Evolutionary conservation across 176 grass and related monocot species (phyloP).

Genomic region (Triticum monococcum): DNA sequence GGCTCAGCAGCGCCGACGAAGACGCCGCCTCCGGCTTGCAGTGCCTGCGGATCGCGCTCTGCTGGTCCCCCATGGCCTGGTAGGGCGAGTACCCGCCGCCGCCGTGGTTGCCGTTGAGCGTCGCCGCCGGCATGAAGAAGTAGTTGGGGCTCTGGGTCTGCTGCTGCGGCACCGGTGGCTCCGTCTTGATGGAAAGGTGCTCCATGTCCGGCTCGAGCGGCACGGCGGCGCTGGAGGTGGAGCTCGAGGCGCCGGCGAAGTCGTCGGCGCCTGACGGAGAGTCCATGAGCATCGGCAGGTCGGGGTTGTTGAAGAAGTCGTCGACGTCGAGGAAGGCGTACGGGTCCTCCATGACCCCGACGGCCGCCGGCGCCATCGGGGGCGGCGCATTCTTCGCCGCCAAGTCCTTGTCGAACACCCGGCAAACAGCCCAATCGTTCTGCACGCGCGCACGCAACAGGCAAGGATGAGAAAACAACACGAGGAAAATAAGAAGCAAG

Average conservation of each 20-base stretch:
- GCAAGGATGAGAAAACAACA: slow-evolving; percentile 7
- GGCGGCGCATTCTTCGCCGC: slow-evolving; percentile 35
- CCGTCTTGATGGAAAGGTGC: slow-evolving; percentile 16
- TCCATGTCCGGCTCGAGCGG: background rate
- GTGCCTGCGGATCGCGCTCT: slow-evolving; percentile 47
- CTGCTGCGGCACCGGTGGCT: background rate
- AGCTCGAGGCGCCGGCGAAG: background rate
- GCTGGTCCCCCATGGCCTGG: background rate
- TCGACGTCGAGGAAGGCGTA: slow-evolving; percentile 14
- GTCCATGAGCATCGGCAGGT: slow-evolving; percentile 55
- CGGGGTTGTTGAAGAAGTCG: slow-evolving; percentile 22
- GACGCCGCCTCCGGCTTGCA: slow-evolving; percentile 20
- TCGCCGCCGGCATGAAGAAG: slow-evolving; percentile 25
- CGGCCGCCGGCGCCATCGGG: background rate
- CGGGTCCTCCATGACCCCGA: slow-evolving; percentile 11
- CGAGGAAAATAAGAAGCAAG: background rate
- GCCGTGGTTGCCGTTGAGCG: background rate
- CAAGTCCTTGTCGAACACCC: slow-evolving; percentile 65
- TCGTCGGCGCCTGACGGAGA: slow-evolving; percentile 4
- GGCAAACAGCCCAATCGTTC: slow-evolving; percentile 87
- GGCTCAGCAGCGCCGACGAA: background rate
- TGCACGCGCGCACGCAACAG: slow-evolving; percentile 33
- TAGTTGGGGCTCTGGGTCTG: background rate
- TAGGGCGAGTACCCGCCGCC: background rate
- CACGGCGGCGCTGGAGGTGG: slow-evolving; percentile 12